Evolutionary conservation across 2,329 filamentous ascomycete species (phyloP).

Genomic region (Xylariomycetidae sp.): DNA sequence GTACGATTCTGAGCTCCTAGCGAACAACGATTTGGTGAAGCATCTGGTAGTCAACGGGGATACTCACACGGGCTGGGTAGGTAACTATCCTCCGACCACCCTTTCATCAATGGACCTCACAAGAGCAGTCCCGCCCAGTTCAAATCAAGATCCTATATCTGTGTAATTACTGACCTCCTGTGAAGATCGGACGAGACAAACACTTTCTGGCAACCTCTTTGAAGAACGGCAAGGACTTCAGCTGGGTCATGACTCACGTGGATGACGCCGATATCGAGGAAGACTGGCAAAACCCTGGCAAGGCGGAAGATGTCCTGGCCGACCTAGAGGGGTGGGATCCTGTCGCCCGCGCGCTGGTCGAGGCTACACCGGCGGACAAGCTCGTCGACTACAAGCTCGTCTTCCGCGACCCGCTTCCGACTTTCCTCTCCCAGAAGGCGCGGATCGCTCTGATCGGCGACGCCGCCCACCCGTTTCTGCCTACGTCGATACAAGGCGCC

Average conservation of each 20-base stretch:
- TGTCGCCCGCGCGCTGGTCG: slow-evolving; percentile 36
- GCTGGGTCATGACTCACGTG: slow-evolving; percentile 50
- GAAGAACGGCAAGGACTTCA: slow-evolving; percentile 47
- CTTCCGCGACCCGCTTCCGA: slow-evolving; percentile 33
- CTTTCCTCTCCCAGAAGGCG: slow-evolving; percentile 34
- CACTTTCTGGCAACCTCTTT: slow-evolving; percentile 49
- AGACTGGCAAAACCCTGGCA: slow-evolving; percentile 19
- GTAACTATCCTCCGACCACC: no score
- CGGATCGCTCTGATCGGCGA: slow-evolving; percentile 43
- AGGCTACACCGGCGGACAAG: slow-evolving; percentile 26
- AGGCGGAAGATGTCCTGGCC: slow-evolving; percentile 22
- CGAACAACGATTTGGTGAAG: slow-evolving; percentile 33
- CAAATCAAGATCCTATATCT: no score
- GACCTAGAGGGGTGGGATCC: slow-evolving; percentile 27
- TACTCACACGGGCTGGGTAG: slow-evolving; percentile 42
- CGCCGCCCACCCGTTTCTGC: slow-evolving; percentile 45
- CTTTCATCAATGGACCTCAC: no score
- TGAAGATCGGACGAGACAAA: slow-evolving; percentile 40
- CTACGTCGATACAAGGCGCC: slow-evolving; percentile 42
- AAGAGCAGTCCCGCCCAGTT: no score
- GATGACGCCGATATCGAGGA: slow-evolving; percentile 7
- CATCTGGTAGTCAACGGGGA: slow-evolving; percentile 46
- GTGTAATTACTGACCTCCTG: no score
- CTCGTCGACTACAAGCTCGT: slow-evolving; percentile 34
- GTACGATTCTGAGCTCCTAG: slow-evolving; percentile 29